Evolutionary conservation across 805 yeast genomes (phyloP).

Genomic region (Monosporozyma unispora): DNA sequence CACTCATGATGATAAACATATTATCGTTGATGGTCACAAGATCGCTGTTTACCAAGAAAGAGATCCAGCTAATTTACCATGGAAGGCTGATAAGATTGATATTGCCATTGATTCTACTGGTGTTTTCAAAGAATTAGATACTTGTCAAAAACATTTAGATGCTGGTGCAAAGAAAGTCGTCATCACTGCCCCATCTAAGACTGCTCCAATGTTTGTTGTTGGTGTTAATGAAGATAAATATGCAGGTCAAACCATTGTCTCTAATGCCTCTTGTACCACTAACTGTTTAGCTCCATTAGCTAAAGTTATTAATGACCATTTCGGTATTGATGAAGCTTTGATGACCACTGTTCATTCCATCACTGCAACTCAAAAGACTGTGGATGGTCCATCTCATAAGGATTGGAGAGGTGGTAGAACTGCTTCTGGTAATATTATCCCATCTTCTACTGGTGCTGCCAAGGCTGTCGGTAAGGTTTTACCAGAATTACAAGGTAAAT

Average conservation of each 20-base stretch:
- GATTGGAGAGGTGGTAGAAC: slow-evolving; percentile 80
- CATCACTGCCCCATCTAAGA: slow-evolving; percentile 63
- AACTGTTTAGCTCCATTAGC: slow-evolving; percentile 70
- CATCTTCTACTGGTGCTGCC: slow-evolving; percentile 71
- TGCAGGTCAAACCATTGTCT: slow-evolving; percentile 48
- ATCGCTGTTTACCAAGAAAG: slow-evolving; percentile 50
- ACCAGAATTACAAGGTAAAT: slow-evolving; percentile 62
- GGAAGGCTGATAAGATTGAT: slow-evolving; percentile 56
- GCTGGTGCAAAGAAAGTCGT: slow-evolving; percentile 70
- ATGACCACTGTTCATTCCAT: slow-evolving; percentile 69
- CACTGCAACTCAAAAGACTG: slow-evolving; percentile 67
- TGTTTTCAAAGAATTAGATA: slow-evolving; percentile 56
- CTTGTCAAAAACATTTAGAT: slow-evolving; percentile 59
- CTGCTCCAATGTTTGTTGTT: slow-evolving; percentile 66
- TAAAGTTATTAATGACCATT: slow-evolving; percentile 54
- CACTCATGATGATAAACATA: slow-evolving; percentile 40
- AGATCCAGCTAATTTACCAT: slow-evolving; percentile 60
- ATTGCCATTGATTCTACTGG: slow-evolving; percentile 65
- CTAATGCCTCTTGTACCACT: slow-evolving; percentile 68
- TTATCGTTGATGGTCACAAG: slow-evolving; percentile 45
- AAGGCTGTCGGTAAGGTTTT: slow-evolving; percentile 70
- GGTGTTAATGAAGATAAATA: slow-evolving; percentile 61
- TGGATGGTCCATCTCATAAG: slow-evolving; percentile 69
- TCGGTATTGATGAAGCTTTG: slow-evolving; percentile 64
- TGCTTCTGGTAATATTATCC: slow-evolving; percentile 66